These are phyloP conservation scores for Leccinum pachyderme DNA, from an alignment of 1,284 basidiomycete genomes.

Conservation along the genomic window DNA sequence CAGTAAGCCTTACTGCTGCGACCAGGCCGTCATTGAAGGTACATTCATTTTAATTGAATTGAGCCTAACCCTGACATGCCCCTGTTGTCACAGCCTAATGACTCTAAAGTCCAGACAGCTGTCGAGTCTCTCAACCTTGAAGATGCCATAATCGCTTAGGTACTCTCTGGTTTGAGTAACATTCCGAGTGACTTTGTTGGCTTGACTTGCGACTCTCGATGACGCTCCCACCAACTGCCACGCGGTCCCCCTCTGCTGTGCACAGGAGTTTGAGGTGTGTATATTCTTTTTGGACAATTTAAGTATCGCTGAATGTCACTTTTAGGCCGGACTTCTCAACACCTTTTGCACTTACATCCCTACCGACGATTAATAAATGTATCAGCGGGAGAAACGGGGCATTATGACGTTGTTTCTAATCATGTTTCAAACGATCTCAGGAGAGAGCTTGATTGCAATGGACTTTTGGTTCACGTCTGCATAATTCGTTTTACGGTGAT, in stretches of 20 bases:
- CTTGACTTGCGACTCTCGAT: not conserved
- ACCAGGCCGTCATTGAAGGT: slow-evolving; percentile 4
- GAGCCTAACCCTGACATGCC: not conserved
- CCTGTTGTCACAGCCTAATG: not conserved
- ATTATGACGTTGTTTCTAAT: not conserved
- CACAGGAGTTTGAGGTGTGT: slow-evolving; percentile 3
- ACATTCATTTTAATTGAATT: not conserved
- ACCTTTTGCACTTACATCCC: slow-evolving; percentile 16
- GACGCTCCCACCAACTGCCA: not conserved
- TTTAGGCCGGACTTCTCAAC: slow-evolving; percentile 13
- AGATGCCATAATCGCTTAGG: not conserved
- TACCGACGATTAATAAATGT: not conserved
- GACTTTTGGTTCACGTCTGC: not conserved
- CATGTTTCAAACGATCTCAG: not conserved
- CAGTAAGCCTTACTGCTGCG: slow-evolving; percentile 7
- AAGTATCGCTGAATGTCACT: not conserved
- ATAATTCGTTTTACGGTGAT: not conserved
- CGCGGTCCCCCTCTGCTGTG: slow-evolving; percentile 15
- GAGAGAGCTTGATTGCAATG: not conserved
- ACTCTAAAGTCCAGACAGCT: not conserved
- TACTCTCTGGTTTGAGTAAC: not conserved
- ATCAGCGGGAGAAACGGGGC: not conserved
- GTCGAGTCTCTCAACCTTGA: not conserved
- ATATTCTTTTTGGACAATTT: not conserved
- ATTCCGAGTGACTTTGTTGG: slow-evolving; percentile 1